Base-by-base conservation (phyloP, 2,329 filamentous ascomycete species). In the Aspergillus transmontanensis region DNA sequence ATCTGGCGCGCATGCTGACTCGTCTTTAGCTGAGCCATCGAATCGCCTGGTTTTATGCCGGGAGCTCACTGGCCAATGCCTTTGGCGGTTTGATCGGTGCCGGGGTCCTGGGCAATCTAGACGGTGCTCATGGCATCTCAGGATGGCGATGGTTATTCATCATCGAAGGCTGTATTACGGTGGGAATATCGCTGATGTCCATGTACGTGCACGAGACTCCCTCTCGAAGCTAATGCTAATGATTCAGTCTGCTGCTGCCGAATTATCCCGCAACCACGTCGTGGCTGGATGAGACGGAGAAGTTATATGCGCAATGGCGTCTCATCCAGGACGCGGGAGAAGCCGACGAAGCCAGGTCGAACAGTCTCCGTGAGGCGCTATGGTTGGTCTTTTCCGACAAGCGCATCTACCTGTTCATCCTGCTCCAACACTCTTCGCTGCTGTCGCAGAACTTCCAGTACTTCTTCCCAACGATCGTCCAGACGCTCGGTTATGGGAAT, bases 381-480 rank as follows among this genome's bases (percentile, higher is more conserved):
- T 80, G 79, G 66, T 28, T 73, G 4, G 72, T 75, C 5, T 64
- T 76, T 50, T 66, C 64, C 1, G 73, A 75, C 41, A 71, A 69
- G 23, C 74, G 75, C 14, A 76, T 76, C 58, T 76, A 77, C 56
- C 68, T 78, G 9, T 80, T 84, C 12, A 80, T 81, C 6, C 62
- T 82, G 10, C 80, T 83, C 69, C 81, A 83, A 65, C 82, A 83
- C 68, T 75, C 80, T 67, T 79, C 79, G 3, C 81, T 83, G 58
- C 74, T 82, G 55, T 77, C 80, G 0, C 84, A 87, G 69, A 85
- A 83, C 1, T 88, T 89, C 69, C 85, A 87, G 53, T 89, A 89
- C 71, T 89, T 89, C 77, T 89, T 90, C 75, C 88, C 88, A 0
- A 86, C 83, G 0, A 87, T 90, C 46, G 85, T 89, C 1, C 81